Percentiles rank a stretch among this genome's conserved stretches.
These are phyloP conservation scores for Globisporangium paroecandrum DNA, from an alignment of 352 stramenopile species.

Conservation along the genomic window DNA sequence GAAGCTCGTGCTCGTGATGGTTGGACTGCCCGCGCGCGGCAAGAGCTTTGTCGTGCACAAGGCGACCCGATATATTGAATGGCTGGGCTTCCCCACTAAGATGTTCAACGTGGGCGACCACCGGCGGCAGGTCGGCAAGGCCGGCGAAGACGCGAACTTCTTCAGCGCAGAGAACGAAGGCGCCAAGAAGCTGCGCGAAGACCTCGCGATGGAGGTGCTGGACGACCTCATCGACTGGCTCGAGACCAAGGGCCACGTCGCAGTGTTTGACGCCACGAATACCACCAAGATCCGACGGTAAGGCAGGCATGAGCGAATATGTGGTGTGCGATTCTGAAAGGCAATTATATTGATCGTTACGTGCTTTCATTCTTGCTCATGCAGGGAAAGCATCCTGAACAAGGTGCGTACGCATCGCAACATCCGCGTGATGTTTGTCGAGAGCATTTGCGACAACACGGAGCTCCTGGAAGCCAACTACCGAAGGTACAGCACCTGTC, in stretches of 20 bases:
- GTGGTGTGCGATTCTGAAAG: constrained; percentile 9
- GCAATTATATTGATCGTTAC: background rate
- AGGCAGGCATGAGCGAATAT: background rate
- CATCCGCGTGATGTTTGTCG: constrained; percentile 91
- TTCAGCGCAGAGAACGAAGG: constrained; percentile 89
- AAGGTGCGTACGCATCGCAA: constrained; percentile 61
- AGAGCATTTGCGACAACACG: constrained; percentile 93
- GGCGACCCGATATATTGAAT: constrained; percentile 91
- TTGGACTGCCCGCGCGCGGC: constrained; percentile 91
- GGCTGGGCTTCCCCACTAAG: constrained; percentile 86
- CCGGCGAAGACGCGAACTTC: constrained; percentile 80
- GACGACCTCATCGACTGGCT: constrained; percentile 91
- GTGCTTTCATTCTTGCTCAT: constrained; percentile 4
- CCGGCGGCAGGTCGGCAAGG: constrained; percentile 74
- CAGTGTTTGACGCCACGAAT: constrained; percentile 96
- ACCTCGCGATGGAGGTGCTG: constrained; percentile 85
- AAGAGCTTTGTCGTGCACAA: constrained; percentile 97
- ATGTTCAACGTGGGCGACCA: constrained; percentile 96
- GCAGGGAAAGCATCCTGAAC: constrained; percentile 54
- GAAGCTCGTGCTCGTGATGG: constrained; percentile 92
- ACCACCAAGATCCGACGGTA: constrained; percentile 81
- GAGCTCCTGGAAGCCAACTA: constrained; percentile 93
- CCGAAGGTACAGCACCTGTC: constrained; percentile 32
- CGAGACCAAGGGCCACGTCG: constrained; percentile 87
- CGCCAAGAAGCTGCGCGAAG: constrained; percentile 80